Evolutionary conservation across 2,329 filamentous ascomycete species (phyloP).

Genomic region (Colletotrichum aenigma): DNA sequence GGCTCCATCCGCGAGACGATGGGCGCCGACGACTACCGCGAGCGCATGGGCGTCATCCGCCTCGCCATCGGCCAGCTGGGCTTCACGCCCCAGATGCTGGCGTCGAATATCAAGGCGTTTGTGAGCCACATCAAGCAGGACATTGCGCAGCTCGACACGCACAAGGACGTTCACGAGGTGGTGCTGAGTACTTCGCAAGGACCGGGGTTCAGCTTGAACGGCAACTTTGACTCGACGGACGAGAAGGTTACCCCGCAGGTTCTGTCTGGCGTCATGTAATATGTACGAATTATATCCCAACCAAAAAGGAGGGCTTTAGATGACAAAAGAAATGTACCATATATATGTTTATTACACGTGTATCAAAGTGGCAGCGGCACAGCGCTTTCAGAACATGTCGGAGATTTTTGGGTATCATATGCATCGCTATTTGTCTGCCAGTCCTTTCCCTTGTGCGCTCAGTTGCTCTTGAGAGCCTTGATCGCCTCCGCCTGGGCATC

Average conservation of each 20-base stretch:
- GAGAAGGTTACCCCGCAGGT: slow-evolving; percentile 59
- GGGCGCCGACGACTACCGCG: slow-evolving; percentile 85
- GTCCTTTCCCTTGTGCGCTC: slow-evolving; percentile 1
- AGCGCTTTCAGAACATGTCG: slow-evolving; percentile 20
- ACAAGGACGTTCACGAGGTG: slow-evolving; percentile 58
- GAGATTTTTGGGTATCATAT: slow-evolving; percentile 33
- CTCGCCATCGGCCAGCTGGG: slow-evolving; percentile 91
- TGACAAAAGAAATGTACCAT: slow-evolving; percentile 37
- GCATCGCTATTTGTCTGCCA: slow-evolving; percentile 21
- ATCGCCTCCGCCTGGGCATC: slow-evolving; percentile 58
- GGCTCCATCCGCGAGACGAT: slow-evolving; percentile 80
- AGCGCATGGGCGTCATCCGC: slow-evolving; percentile 81
- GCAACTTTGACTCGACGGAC: slow-evolving; percentile 70
- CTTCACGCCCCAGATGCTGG: slow-evolving; percentile 86
- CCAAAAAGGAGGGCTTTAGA: not conserved
- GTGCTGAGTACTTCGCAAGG: slow-evolving; percentile 88
- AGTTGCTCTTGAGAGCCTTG: slow-evolving; percentile 48
- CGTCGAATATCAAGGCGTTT: slow-evolving; percentile 81
- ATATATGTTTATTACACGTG: slow-evolving; percentile 31
- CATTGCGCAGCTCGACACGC: slow-evolving; percentile 57
- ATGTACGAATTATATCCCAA: not conserved
- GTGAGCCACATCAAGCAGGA: slow-evolving; percentile 76
- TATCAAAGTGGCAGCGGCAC: slow-evolving; percentile 15
- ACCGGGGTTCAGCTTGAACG: slow-evolving; percentile 86
- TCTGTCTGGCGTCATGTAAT: slow-evolving; percentile 59